These are phyloP conservation scores for Clarkia xantiana DNA, from an alignment of 345 rosid genomes.

Conservation along the genomic window DNA sequence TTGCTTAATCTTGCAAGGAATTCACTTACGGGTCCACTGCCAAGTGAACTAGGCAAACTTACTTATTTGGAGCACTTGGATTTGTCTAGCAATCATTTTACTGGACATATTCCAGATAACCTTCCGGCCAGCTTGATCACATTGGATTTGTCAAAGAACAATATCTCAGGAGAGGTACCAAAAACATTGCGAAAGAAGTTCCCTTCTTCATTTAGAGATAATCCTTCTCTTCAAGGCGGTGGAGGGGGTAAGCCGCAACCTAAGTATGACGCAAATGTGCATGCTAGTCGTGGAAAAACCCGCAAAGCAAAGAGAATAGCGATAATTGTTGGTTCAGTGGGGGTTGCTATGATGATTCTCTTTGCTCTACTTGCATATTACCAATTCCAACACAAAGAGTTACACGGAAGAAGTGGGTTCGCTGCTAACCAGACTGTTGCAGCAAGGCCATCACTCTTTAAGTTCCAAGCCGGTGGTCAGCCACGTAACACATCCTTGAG, in stretches of 20 bases:
- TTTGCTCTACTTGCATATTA: conserved; percentile 62
- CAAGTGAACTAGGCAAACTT: conserved; percentile 62
- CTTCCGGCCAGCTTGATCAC: conserved; percentile 40
- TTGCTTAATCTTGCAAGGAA: conserved; percentile 62
- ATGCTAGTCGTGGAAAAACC: conserved; percentile 7
- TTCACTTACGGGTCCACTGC: conserved; percentile 50
- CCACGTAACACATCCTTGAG: conserved; percentile 50
- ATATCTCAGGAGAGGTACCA: conserved; percentile 58
- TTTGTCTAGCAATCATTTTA: conserved; percentile 61
- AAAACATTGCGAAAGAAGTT: conserved; percentile 34
- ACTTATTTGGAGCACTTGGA: conserved; percentile 54
- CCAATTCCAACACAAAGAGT: conserved; percentile 45
- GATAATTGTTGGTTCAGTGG: conserved; percentile 59
- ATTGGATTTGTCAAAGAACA: conserved; percentile 71
- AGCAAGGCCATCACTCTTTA: conserved; percentile 48
- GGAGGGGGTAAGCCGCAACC: conserved; percentile 16
- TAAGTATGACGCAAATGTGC: conserved; percentile 8
- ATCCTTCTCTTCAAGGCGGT: conserved; percentile 28
- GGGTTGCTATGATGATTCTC: conserved; percentile 45
- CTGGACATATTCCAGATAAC: conserved; percentile 51
- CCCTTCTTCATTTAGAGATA: conserved; percentile 60
- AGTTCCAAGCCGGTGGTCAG: conserved; percentile 45
- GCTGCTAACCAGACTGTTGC: conserved; percentile 17
- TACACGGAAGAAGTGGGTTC: conserved; percentile 43
- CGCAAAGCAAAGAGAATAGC: conserved; percentile 45